Evolutionary conservation across 2,329 filamentous ascomycete genomes (phyloP).

Genomic region (Bipolaris sorokiniana): DNA sequence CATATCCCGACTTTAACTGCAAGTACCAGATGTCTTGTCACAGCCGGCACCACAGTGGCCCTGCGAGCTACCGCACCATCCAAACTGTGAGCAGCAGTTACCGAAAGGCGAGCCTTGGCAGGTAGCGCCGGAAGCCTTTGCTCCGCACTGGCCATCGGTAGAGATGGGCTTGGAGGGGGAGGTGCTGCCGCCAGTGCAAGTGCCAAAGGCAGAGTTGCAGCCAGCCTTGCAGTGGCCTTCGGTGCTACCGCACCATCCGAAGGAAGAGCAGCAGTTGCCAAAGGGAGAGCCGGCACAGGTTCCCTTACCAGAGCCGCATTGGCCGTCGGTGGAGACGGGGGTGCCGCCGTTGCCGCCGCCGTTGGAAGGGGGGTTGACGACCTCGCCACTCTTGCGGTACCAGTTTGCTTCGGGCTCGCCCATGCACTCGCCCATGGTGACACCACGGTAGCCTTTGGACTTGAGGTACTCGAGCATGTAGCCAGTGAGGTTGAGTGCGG

Average conservation of each 20-base stretch:
- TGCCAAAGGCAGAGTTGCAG: slow-evolving; percentile 44
- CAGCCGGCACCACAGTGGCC: slow-evolving; percentile 21
- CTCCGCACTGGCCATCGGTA: slow-evolving; percentile 19
- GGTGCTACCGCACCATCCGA: slow-evolving; percentile 50
- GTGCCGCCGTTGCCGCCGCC: slow-evolving; percentile 24
- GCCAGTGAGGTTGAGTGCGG: slow-evolving; percentile 51
- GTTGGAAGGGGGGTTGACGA: slow-evolving; percentile 25
- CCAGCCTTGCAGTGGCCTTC: slow-evolving; percentile 40
- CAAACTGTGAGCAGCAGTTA: slow-evolving; percentile 22
- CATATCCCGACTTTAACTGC: no score
- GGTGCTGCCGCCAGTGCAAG: slow-evolving; percentile 15
- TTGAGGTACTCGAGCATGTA: slow-evolving; percentile 52
- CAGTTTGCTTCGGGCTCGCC: slow-evolving; percentile 56
- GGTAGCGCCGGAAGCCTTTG: slow-evolving; percentile 9
- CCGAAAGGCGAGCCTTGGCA: slow-evolving; percentile 18
- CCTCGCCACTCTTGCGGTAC: slow-evolving; percentile 53
- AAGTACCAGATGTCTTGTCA: slow-evolving; percentile 19
- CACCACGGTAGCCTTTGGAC: slow-evolving; percentile 52
- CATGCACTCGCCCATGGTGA: slow-evolving; percentile 58
- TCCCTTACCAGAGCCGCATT: slow-evolving; percentile 29
- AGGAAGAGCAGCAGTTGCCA: slow-evolving; percentile 55
- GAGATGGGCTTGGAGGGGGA: slow-evolving; percentile 7
- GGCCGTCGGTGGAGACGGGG: slow-evolving; percentile 27
- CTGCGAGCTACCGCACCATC: slow-evolving; percentile 19
- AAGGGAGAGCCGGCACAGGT: slow-evolving; percentile 41